Evolutionary conservation across 345 rosid species (phyloP), one percentile per base, ranked within the genome.

Genomic region (Populus nigra): DNA sequence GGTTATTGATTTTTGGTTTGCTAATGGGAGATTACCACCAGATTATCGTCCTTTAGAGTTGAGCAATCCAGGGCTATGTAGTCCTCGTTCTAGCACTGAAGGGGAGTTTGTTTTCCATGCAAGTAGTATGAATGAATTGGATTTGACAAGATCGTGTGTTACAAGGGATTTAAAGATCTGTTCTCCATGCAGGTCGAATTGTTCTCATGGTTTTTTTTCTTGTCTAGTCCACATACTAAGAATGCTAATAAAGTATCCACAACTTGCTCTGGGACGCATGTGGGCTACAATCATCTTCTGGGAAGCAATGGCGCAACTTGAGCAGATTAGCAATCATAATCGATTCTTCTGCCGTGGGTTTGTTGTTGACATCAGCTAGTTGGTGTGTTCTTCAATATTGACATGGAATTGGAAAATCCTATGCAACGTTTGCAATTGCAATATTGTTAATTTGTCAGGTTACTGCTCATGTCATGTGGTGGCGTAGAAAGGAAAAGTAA

Each of bases 1-100:
- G 76, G 94, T 95, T 80, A 88, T 91, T 55, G 98, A 91, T 83
- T 93, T 96, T 59, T 95, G 99, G 99, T 81, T 88, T 76, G 81
- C 82, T 36, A 81, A 89, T 75, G 88, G 86, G 15, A 84, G 89
- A 10, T 78, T 84, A 0, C 82, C 82, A 0, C 72, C 84, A 6
- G 93, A 86, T 76, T 93, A 86, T 43, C 99, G 97, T 75, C 99
- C 99, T 1, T 71, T 92, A 74, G 94, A 93, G 79, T 79, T 95
- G 72, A 91, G 97, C 72, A 93, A 97, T 84, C 99, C 98, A 2
- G 98, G 99, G 65, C 80, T 84, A 7, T 95, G 98, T 75, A 75
- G 78, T 53, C 84, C 93, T 11, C 84, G 87, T 50, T 84, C 90
- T 1, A 93, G 99, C 76, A 33, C 73, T 13, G 85, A 36, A 27